Percentiles rank a stretch among this genome's conserved stretches.
phyloP scores from a whole-genome alignment of 257 asterid species.

The Solanum megistacrolobum region DNA sequence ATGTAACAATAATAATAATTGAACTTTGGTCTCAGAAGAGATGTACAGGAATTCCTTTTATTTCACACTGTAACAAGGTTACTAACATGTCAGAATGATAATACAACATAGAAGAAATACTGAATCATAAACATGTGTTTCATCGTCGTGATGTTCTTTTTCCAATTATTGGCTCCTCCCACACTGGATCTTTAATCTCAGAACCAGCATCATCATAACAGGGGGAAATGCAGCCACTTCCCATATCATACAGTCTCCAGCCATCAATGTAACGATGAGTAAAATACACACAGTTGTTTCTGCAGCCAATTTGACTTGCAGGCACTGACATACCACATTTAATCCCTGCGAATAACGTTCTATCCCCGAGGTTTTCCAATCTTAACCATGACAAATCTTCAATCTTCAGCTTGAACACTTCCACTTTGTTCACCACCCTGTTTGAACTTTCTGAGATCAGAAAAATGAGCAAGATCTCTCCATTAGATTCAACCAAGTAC shows the following conservation, averaged over 20 bases:
- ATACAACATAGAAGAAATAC: not conserved
- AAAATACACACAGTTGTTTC: slow-evolving; percentile 16
- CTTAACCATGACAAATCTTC: slow-evolving; percentile 2
- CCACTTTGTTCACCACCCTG: slow-evolving; percentile 10
- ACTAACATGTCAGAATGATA: not conserved
- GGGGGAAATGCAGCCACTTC: slow-evolving; percentile 9
- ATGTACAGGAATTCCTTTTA: not conserved
- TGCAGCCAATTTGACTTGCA: slow-evolving; percentile 20
- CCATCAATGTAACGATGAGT: not conserved
- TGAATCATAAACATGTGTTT: not conserved
- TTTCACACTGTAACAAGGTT: not conserved
- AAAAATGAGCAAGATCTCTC: slow-evolving; percentile 23
- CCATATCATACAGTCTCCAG: slow-evolving; percentile 22
- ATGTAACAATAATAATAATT: not conserved
- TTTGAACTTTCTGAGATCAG: slow-evolving; percentile 6
- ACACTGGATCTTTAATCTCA: not conserved
- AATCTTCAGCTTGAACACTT: slow-evolving; percentile 10
- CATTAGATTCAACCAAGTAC: slow-evolving; percentile 17
- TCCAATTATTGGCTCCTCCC: slow-evolving; percentile 1
- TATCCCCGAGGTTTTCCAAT: slow-evolving; percentile 11
- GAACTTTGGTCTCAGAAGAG: not conserved
- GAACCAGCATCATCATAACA: not conserved
- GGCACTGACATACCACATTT: slow-evolving; percentile 11
- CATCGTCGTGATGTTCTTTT: not conserved
- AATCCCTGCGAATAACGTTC: slow-evolving; percentile 14